Conservation (phyloP, 2,329 filamentous ascomycete genomes). For the Diplodia intermedia region DNA sequence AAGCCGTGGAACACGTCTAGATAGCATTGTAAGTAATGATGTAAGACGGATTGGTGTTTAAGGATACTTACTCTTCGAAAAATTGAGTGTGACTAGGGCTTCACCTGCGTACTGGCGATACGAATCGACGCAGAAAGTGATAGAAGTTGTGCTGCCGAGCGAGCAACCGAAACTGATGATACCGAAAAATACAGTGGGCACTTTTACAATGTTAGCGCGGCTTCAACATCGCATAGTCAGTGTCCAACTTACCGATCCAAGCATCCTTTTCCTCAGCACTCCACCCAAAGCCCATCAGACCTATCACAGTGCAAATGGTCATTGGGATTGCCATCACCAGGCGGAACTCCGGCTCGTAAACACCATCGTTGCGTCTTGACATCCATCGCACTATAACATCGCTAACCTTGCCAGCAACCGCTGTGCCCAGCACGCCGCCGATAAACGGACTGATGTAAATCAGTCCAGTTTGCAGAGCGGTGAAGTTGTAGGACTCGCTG, state of each 20-base stretch:
- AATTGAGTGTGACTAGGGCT: constrained; percentile 91
- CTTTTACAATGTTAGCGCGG: constrained; percentile 42
- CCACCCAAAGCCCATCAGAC: constrained; percentile 98
- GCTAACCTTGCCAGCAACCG: constrained; percentile 85
- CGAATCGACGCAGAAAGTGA: constrained; percentile 92
- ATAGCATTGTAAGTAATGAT: not conserved
- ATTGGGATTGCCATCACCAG: constrained; percentile 87
- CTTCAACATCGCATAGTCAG: not conserved
- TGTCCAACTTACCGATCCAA: constrained; percentile 66
- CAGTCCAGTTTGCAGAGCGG: constrained; percentile 78
- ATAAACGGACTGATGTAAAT: constrained; percentile 91
- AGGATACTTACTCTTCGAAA: constrained; percentile 74
- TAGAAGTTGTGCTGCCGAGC: constrained; percentile 85
- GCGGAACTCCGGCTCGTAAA: constrained; percentile 94
- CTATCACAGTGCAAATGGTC: constrained; percentile 76
- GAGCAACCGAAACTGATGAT: constrained; percentile 91
- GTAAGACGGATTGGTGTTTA: not conserved
- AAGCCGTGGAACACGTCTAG: constrained; percentile 83
- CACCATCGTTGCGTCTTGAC: constrained; percentile 83
- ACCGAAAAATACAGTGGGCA: constrained; percentile 92
- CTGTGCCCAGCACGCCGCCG: constrained; percentile 87
- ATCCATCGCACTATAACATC: constrained; percentile 84
- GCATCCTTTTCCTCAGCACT: constrained; percentile 74
- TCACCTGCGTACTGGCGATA: constrained; percentile 94
- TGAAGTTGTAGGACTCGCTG: constrained; percentile 76